phyloP scores from a whole-genome alignment of 1,139 yeast species.

The Pneumocystis carinii region DNA sequence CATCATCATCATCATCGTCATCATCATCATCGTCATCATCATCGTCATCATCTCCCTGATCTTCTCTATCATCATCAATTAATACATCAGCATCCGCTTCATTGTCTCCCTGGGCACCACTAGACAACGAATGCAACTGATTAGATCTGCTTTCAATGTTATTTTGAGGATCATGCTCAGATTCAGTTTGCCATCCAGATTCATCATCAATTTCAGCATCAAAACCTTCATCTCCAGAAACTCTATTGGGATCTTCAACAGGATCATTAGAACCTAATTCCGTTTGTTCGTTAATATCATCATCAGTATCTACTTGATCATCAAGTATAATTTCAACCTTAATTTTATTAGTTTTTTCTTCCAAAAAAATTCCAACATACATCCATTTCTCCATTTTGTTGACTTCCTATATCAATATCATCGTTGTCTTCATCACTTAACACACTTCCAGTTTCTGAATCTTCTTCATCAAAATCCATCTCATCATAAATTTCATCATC shows the following conservation, averaged over 20 bases:
- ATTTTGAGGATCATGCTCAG: not conserved
- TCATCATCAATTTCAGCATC: conserved; percentile 22
- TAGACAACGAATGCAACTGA: not conserved
- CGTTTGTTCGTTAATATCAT: conserved; percentile 17
- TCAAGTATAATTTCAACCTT: conserved; percentile 20
- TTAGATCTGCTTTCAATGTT: not conserved
- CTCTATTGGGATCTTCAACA: conserved; percentile 16
- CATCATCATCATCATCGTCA: conserved; percentile 14
- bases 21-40: conserved; percentile 15
- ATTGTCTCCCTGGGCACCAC: conserved; percentile 15
- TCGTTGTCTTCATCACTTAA: conserved; percentile 22
- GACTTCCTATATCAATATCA: conserved; percentile 23
- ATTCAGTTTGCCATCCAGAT: conserved; percentile 17
- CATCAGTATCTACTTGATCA: conserved; percentile 20
- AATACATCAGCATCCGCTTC: conserved; percentile 24
- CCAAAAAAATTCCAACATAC: conserved; percentile 13
- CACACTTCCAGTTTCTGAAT: conserved; percentile 14
- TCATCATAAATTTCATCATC: conserved; percentile 20
- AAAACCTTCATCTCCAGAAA: conserved; percentile 17
- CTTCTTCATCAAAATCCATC: conserved; percentile 19
- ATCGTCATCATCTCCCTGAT: conserved; percentile 11
- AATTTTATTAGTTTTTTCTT: not conserved
- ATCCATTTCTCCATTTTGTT: conserved; percentile 20
- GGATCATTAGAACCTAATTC: conserved; percentile 14
- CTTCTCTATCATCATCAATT: conserved; percentile 17